Evolutionary conservation across 176 grass and related monocot species (phyloP), one percentile per base, ranked within the genome.

Genomic region (Cymbopogon citratus): DNA sequence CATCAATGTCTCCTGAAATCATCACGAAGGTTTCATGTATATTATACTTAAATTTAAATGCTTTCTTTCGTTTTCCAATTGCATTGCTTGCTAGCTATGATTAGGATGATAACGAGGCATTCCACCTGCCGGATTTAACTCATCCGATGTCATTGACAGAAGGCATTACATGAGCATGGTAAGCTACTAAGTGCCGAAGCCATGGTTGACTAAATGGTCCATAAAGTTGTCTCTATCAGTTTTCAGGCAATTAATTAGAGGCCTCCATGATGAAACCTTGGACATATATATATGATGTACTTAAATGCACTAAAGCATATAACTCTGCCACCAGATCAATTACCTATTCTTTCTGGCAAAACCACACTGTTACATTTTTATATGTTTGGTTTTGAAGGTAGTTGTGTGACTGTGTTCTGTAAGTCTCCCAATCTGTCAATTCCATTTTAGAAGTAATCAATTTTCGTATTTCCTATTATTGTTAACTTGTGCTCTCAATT

Each of bases 31-130:
- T 85, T 57, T 69, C 1, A 48, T 25, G 43, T 24, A 51, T 51
- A 52, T 8, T 52, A 18, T 73, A 15, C 52, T 29, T 3, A 14
- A 14, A 63, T 27, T 38, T 60, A 74, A 74, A 74, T 61, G 27
- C 1, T 73, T 84, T 67, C 7, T 62, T 84, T 65, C 26, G 18
- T 82, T 83, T 41, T 83, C 74, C 57, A 79, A 13, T 35, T 65
- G 35, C 35, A 66, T 38, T 52, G 24, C 43, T 78, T 72, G 29
- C 34, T 31, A 83, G 31, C 81, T 74, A 61, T 38, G 61, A 80
- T 84, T 84, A 28, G 31, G 75, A 67, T 74, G 81, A 84, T 67
- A 80, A 23, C 57, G 68, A 60, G 45, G 61, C 80, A 21, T 60
- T 68, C 61, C 16, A 78, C 44, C 74, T 79, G 78, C 89, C 33